These are phyloP conservation scores for Glutinoglossum americanum DNA, from an alignment of 495 filamentous ascomycete genomes.

Conservation along the genomic window DNA sequence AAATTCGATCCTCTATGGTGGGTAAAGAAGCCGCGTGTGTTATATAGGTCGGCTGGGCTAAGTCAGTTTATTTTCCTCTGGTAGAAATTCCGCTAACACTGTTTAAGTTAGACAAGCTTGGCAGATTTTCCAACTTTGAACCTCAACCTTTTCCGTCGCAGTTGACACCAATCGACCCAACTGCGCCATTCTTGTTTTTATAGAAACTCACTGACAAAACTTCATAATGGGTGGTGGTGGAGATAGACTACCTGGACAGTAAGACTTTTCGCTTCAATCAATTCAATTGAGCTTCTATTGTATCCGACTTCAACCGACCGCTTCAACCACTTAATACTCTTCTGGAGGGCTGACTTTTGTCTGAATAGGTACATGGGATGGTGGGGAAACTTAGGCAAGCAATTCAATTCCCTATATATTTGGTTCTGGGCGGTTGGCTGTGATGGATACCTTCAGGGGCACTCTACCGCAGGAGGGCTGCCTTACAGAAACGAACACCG, in stretches of 20 bases:
- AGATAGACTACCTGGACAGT: constrained; percentile 19
- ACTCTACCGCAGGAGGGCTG: no score
- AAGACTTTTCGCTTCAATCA: constrained; percentile 1
- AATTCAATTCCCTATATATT: background rate
- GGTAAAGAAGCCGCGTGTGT: background rate
- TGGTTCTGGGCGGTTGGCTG: background rate
- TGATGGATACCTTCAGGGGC: background rate
- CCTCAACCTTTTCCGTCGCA: background rate
- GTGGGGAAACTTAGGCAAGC: constrained; percentile 77
- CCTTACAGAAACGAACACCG: no score
- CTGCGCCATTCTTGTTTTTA: constrained; percentile 2
- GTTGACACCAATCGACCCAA: background rate
- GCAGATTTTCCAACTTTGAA: background rate
- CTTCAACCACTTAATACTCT: background rate
- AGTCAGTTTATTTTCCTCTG: background rate
- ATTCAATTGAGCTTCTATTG: background rate
- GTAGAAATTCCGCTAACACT: constrained; percentile 7
- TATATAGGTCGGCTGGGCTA: no score
- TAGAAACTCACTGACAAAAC: constrained; percentile 5
- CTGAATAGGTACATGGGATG: constrained; percentile 51
- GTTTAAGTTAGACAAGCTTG: background rate
- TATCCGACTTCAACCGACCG: background rate
- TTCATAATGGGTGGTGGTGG: constrained; percentile 19
- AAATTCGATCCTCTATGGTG: no score
- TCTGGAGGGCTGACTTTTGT: constrained; percentile 14